Percentiles rank a stretch among this genome's conserved stretches.
Evolutionary conservation across 2,329 filamentous ascomycete genomes (phyloP).

Genomic region (Diplodia scrobiculata): DNA sequence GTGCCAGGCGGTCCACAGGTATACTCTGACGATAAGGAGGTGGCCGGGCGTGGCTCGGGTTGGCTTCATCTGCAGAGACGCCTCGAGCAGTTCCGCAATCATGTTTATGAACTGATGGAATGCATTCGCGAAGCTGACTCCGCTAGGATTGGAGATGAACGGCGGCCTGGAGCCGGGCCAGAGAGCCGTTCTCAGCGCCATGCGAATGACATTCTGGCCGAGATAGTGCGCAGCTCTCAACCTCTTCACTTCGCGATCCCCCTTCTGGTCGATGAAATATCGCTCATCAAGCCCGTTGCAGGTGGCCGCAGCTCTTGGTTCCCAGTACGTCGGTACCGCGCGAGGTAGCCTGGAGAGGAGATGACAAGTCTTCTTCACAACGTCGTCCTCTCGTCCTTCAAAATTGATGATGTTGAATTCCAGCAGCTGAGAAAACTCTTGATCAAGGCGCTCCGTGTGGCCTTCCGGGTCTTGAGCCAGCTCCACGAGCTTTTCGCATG

Average conservation of each 20-base stretch:
- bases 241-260: neutral
- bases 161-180: neutral
- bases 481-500: neutral
- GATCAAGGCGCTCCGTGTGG: neutral
- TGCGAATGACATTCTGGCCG: neutral
- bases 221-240: neutral
- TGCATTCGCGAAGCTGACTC: neutral
- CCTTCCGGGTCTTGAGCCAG: neutral
- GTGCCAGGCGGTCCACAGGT: neutral
- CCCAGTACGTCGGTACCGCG: neutral
- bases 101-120: neutral
- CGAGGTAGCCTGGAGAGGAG: neutral
- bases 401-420: neutral
- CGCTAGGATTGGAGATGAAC: neutral
- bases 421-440: neutral
- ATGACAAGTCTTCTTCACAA: neutral
- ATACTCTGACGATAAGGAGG: neutral
- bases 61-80: neutral
- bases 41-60: neutral
- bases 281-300: neutral
- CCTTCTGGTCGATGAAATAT: neutral
- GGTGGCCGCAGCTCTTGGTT: neutral
- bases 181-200: neutral
- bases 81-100: neutral
- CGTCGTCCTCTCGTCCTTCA: neutral